Base-by-base conservation (phyloP, 2,329 filamentous ascomycete species). In the Canariomyces notabilis region DNA sequence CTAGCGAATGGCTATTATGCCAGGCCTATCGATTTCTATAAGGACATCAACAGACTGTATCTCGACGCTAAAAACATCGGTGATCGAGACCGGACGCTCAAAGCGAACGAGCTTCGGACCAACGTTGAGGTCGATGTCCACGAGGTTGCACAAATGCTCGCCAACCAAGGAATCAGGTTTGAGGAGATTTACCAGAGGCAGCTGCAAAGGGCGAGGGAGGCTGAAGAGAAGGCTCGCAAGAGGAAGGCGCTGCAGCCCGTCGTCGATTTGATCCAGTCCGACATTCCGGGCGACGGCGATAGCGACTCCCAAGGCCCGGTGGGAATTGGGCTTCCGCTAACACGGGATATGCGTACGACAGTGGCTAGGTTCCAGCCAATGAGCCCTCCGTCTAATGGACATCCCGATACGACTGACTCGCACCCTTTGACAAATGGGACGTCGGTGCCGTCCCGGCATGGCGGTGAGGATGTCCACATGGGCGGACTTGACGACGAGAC, bases 1-100 rank as follows among this genome's bases (percentile, higher is more conserved):
- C 73, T 98, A 26, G 94, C 89, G 4, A 97, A 98, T 63, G 93
- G 93, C 5, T 98, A 89, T 67, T 98, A 98, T 67, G 88, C 89
- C 57, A 82, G 90, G 9, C 88, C 90, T 0, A 84, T 84, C 58
- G 91, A 96, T 62, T 98, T 96, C 61, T 68, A 95, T 41, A 82
- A 83, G 33, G 93, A 98, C 62, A 87, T 97, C 59, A 87, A 85
- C 62, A 80, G 83, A 29, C 71, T 98, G 5, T 84, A 85, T 18
- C 91, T 88, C 63, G 93, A 98, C 67, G 83, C 90, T 9, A 87
- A 83, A 61, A 83, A 82, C 9, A 78, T 83, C 48, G 87, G 85
- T n/a, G 91, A 97, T 59, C 82, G 83, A 57, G 86, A 95, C 52
- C 77, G 89, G 33, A 81, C 84, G 2, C 70, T 96, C 43, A 93